Percentiles rank a stretch among this genome's conserved stretches.
Conservation (phyloP, 2,329 filamentous ascomycete genomes). For the Colletotrichum lentis region DNA sequence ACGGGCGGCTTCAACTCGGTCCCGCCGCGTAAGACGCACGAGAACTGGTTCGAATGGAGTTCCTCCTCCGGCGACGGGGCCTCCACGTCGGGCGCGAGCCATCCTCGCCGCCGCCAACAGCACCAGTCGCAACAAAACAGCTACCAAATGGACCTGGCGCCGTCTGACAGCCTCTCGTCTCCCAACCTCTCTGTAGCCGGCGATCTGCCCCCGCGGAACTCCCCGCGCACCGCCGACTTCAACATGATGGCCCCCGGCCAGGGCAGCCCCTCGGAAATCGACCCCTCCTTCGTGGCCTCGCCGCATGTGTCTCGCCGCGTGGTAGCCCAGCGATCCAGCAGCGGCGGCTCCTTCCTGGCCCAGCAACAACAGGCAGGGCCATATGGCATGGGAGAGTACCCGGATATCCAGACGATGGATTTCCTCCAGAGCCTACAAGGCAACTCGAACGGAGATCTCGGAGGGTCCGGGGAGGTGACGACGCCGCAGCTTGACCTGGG, state of each 20-base stretch:
- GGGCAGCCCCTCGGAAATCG: constrained; percentile 47
- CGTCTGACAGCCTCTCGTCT: constrained; percentile 54
- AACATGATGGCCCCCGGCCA: constrained; percentile 46
- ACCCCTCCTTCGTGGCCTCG: constrained; percentile 57
- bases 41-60: constrained; percentile 44
- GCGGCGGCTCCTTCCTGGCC: constrained; percentile 45
- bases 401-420: constrained; percentile 63
- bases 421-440: constrained; percentile 59
- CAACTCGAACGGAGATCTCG: constrained; percentile 40
- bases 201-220: constrained; percentile 50
- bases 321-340: constrained; percentile 47
- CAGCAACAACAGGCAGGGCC: constrained; percentile 47
- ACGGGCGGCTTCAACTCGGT: constrained; percentile 77
- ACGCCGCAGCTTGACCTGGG: constrained; percentile 69
- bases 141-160: constrained; percentile 47
- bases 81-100: constrained; percentile 41
- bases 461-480: constrained; percentile 45
- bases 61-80: constrained; percentile 42
- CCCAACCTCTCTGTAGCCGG: constrained; percentile 50
- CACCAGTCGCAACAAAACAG: constrained; percentile 40
- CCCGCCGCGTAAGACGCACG: constrained; percentile 29
- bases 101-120: constrained; percentile 39
- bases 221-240: constrained; percentile 52
- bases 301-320: constrained; percentile 51
- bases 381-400: constrained; percentile 49